These are phyloP conservation scores for Achaetomiella virescens DNA, from an alignment of 495 filamentous ascomycete species.

Conservation along the genomic window DNA sequence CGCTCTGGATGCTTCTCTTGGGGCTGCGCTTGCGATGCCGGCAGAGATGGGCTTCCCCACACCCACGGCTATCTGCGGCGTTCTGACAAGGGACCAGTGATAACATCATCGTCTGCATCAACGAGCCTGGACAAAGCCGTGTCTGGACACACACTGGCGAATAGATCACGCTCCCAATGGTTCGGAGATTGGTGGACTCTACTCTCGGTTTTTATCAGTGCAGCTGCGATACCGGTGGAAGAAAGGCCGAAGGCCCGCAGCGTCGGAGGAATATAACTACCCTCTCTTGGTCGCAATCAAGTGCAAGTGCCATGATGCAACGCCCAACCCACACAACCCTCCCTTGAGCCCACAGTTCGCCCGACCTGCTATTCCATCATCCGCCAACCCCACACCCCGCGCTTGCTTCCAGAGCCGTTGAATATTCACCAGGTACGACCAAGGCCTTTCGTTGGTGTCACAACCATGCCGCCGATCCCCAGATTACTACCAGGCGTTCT, in stretches of 20 bases:
- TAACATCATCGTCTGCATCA: constrained; percentile 29
- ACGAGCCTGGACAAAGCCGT: constrained; percentile 25
- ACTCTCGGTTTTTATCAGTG: neutral
- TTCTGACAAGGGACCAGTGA: constrained; percentile 27
- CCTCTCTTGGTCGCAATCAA: neutral
- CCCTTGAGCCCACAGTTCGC: too few relatives aligned
- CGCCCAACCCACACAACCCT: too few relatives aligned
- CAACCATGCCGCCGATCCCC: constrained; percentile 7
- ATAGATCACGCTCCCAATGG: constrained; percentile 7
- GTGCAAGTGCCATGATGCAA: neutral
- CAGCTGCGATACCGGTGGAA: constrained; percentile 17
- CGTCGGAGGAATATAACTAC: constrained; percentile 1
- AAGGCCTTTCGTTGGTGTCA: neutral
- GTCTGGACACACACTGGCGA: constrained; percentile 6
- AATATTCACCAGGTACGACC: neutral
- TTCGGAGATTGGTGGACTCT: constrained; percentile 13
- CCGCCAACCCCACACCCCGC: neutral
- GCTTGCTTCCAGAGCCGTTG: neutral
- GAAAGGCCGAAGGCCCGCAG: neutral
- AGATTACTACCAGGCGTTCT: constrained; percentile 8
- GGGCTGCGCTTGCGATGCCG: constrained; percentile 9
- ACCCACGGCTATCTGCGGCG: constrained; percentile 28
- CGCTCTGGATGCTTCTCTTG: neutral
- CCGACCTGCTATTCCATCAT: too few relatives aligned
- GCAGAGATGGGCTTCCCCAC: constrained; percentile 14